phyloP scores from a whole-genome alignment of 2,329 filamentous ascomycete genomes.

The Neurospora sp. region DNA sequence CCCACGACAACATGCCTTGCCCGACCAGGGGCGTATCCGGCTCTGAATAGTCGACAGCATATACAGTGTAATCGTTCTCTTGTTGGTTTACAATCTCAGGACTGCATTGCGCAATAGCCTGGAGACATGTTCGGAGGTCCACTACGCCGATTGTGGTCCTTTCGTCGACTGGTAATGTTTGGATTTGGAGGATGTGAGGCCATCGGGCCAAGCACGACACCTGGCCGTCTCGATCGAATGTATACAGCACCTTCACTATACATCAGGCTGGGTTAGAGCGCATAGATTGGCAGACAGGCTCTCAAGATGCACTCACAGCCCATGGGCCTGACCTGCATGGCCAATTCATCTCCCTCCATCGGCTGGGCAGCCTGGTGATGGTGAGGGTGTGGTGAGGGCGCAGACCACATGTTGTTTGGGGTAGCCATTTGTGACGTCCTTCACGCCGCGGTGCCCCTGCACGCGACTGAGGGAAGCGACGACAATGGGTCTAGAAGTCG shows the following conservation, averaged over 20 bases:
- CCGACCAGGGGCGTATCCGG: slow-evolving; percentile 87
- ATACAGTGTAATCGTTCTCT: slow-evolving; percentile 85
- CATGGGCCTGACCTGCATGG: slow-evolving; percentile 24
- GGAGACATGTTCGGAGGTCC: slow-evolving; percentile 76
- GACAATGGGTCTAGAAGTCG: not conserved
- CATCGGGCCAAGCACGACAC: slow-evolving; percentile 83
- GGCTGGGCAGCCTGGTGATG: slow-evolving; percentile 7
- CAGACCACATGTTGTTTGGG: slow-evolving; percentile 14
- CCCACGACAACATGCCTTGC: slow-evolving; percentile 88
- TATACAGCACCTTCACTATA: slow-evolving; percentile 91
- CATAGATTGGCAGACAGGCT: not conserved
- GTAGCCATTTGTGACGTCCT: slow-evolving; percentile 15
- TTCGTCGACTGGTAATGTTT: slow-evolving; percentile 73
- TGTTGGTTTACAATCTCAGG: slow-evolving; percentile 70
- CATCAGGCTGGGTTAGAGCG: slow-evolving; percentile 9
- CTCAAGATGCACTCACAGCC: slow-evolving; percentile 19
- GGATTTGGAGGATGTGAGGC: slow-evolving; percentile 68
- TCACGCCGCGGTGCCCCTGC: slow-evolving; percentile 4
- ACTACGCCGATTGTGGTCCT: slow-evolving; percentile 74
- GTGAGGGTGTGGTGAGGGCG: slow-evolving; percentile 12
- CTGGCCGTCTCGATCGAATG: slow-evolving; percentile 81
- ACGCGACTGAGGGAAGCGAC: slow-evolving; percentile 8
- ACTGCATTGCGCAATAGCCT: slow-evolving; percentile 67
- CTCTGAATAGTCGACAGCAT: slow-evolving; percentile 94
- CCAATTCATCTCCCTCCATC: slow-evolving; percentile 17